Evolutionary conservation across 352 stramenopile species (phyloP), one percentile per base, ranked within the genome.

Genomic region (Phytophthora hibernalis): DNA sequence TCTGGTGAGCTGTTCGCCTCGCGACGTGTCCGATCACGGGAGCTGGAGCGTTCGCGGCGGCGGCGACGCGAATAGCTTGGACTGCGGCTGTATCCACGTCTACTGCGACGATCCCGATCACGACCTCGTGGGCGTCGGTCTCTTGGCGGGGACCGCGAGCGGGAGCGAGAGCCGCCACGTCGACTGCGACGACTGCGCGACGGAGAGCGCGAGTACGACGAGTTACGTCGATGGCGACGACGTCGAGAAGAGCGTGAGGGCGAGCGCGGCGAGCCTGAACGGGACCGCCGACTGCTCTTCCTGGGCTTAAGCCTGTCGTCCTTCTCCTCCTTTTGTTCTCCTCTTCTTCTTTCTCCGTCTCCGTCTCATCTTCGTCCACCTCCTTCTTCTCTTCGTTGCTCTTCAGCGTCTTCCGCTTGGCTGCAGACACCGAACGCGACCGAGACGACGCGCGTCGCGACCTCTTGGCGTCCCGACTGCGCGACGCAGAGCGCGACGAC

Each of bases 241-340:
- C 68, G 79, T 37, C 76, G 63, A 5, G 79, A 85, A n/a, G 87
- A 90, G 9, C 78, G 71, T 6, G 82, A 82, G 22, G 77, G 72
- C 37, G 84, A 91, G 2, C 65, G 72, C 37, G 67, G 67, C 21
- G 87, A 93, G 11, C 68, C 67, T 2, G 83, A 91, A 0, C 71
- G 62, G 20, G 83, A 91, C 9, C 75, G 80, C 5, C 81, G 82
- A 45, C 82, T 87, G 63, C 71, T 84, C 54, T 83, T 87, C 28
- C 60, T 77, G 10, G 71, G 68, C 7, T 64, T 55, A 21, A 47
- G 58, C 1, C 64, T 61, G 0, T 68, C 48, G 3, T 66, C 38
- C n/a, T 68, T 62, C 26, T 61, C 50, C 16, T 74, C 47, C 26
- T 78, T 45, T 70, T 44, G 56, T 73, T 63, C 26, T 70, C 13